These are phyloP conservation scores for Neospermospora avenae DNA, from an alignment of 2,329 filamentous ascomycete genomes.

Conservation along the genomic window DNA sequence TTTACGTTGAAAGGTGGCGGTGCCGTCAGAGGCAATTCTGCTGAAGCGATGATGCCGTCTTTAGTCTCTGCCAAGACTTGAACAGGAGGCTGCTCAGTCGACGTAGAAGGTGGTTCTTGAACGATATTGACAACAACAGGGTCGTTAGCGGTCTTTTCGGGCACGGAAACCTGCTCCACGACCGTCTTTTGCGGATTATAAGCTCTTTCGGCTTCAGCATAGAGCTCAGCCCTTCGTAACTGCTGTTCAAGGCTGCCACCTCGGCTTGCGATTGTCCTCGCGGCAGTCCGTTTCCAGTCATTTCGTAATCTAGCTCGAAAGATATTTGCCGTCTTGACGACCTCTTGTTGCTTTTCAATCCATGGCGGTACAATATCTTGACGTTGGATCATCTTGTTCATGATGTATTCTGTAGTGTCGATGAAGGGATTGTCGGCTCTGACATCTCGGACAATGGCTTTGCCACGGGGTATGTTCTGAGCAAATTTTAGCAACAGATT, in stretches of 20 bases:
- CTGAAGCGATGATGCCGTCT: neutral
- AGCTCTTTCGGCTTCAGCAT: slow-evolving; percentile 70
- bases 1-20: slow-evolving; percentile 13
- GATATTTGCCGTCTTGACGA: slow-evolving; percentile 62
- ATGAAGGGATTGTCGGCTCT: slow-evolving; percentile 85
- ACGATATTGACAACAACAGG: slow-evolving; percentile 46
- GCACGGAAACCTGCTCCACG: slow-evolving; percentile 46
- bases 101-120: slow-evolving; percentile 34
- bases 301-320: slow-evolving; percentile 74
- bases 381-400: slow-evolving; percentile 97
- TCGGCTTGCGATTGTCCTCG: slow-evolving; percentile 70
- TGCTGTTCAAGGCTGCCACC: slow-evolving; percentile 75
- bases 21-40: slow-evolving; percentile 28
- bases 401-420: slow-evolving; percentile 94
- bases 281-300: slow-evolving; percentile 83
- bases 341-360: slow-evolving; percentile 98
- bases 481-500: slow-evolving; percentile 5
- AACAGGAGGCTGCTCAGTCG: slow-evolving; percentile 13
- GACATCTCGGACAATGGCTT: slow-evolving; percentile 75
- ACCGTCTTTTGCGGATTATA: slow-evolving; percentile 55
- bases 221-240: slow-evolving; percentile 65
- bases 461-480: slow-evolving; percentile 74
- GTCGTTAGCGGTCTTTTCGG: slow-evolving; percentile 47
- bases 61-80: slow-evolving; percentile 23
- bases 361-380: slow-evolving; percentile 95